Conservation (phyloP, 805 yeast species). For the Teunomyces kruisii region DNA sequence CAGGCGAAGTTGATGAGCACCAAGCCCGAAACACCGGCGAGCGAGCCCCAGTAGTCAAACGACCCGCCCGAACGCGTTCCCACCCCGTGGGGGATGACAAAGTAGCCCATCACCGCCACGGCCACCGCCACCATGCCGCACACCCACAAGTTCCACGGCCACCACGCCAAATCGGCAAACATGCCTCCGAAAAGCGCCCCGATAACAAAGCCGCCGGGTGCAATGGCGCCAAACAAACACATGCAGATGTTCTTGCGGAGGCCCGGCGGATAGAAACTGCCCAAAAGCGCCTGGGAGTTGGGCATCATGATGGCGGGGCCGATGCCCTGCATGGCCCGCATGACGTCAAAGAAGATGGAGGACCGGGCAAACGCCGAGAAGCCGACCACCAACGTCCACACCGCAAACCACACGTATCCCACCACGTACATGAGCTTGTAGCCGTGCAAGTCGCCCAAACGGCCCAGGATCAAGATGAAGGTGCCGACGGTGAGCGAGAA, state of each 20-base stretch:
- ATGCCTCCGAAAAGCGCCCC: slow-evolving; percentile 28
- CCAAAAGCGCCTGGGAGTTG: slow-evolving; percentile 32
- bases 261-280: slow-evolving; percentile 28
- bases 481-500: slow-evolving; percentile 38
- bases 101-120: slow-evolving; percentile 16
- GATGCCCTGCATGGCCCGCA: slow-evolving; percentile 34
- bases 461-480: slow-evolving; percentile 32
- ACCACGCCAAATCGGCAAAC: slow-evolving; percentile 28
- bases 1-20: slow-evolving; percentile 19
- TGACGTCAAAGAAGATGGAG: slow-evolving; percentile 25
- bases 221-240: slow-evolving; percentile 35
- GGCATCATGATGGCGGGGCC: slow-evolving; percentile 38
- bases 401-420: slow-evolving; percentile 23
- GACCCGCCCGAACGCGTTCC: slow-evolving; percentile 15
- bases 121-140: slow-evolving; percentile 19
- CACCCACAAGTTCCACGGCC: slow-evolving; percentile 38
- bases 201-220: slow-evolving; percentile 31
- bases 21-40: slow-evolving; percentile 14
- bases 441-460: slow-evolving; percentile 37
- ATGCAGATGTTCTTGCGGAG: slow-evolving; percentile 20
- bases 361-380: slow-evolving; percentile 24
- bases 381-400: slow-evolving; percentile 26
- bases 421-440: slow-evolving; percentile 27
- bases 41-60: slow-evolving; percentile 28
- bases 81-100: slow-evolving; percentile 29